phyloP scores from a whole-genome alignment of 1,139 yeast species.

The Taiozyma sp. region DNA sequence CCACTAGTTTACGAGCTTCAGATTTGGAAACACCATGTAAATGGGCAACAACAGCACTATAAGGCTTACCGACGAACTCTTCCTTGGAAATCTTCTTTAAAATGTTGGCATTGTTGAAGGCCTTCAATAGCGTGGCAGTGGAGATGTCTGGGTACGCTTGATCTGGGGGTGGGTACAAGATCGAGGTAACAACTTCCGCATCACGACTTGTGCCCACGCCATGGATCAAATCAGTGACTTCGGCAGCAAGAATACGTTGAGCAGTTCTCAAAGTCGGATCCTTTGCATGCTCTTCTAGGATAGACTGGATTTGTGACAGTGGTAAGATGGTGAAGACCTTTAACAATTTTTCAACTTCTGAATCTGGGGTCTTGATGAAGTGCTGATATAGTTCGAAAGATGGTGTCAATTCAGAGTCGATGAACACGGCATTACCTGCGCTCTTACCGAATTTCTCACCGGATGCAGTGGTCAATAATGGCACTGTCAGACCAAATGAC shows the following conservation, averaged over 20 bases:
- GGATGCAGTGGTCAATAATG: slow-evolving; percentile 78
- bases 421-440: slow-evolving; percentile 94
- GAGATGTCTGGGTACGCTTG: slow-evolving; percentile 43
- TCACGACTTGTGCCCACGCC: slow-evolving; percentile 73
- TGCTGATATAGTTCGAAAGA: slow-evolving; percentile 85
- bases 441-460: slow-evolving; percentile 97
- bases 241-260: slow-evolving; percentile 74
- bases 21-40: slow-evolving; percentile 41
- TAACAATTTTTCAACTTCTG: slow-evolving; percentile 63
- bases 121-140: slow-evolving; percentile 50
- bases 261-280: slow-evolving; percentile 67
- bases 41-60: slow-evolving; percentile 31
- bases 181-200: slow-evolving; percentile 58
- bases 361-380: slow-evolving; percentile 77
- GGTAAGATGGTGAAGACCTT: slow-evolving; percentile 81
- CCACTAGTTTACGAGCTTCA: slow-evolving; percentile 62
- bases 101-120: slow-evolving; percentile 61
- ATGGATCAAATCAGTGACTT: slow-evolving; percentile 82
- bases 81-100: slow-evolving; percentile 36
- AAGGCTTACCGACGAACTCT: slow-evolving; percentile 33
- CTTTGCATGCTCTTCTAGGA: slow-evolving; percentile 46
- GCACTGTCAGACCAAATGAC: slow-evolving; percentile 83
- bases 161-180: slow-evolving; percentile 59
- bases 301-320: slow-evolving; percentile 44
- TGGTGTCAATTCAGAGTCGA: slow-evolving; percentile 65